A percentile compares a stretch with the other conserved stretches of the same genome.
These are phyloP conservation scores for Hirsutella rhossiliensis DNA, from an alignment of 2,329 filamentous ascomycete species.

Conservation along the genomic window DNA sequence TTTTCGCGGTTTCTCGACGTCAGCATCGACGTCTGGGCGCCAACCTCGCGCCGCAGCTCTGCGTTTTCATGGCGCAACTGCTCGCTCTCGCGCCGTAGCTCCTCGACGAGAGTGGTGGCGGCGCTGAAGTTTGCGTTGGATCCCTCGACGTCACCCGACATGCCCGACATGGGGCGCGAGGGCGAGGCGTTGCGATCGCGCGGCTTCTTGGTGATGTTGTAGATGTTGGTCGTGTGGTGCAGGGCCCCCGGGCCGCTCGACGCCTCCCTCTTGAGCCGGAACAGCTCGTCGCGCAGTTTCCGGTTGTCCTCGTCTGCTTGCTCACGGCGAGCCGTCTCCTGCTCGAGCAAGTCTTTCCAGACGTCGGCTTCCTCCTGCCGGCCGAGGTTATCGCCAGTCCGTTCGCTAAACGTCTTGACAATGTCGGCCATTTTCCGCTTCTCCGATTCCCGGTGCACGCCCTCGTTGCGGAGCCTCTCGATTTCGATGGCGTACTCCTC, in stretches of 20 bases:
- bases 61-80: conserved; percentile 86
- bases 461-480: conserved; percentile 69
- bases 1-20: conserved; percentile 93
- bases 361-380: conserved; percentile 63
- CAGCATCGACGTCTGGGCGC: conserved; percentile 93
- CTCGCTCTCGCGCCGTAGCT: conserved; percentile 55
- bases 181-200: conserved; percentile 33
- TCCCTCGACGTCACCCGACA: conserved; percentile 38
- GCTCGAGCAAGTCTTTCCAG: conserved; percentile 89
- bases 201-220: conserved; percentile 48
- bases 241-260: conserved; percentile 21
- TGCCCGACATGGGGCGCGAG: conserved; percentile 35
- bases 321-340: conserved; percentile 79
- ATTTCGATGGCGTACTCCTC: conserved; percentile 77
- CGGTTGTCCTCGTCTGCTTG: conserved; percentile 84
- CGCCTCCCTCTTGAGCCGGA: conserved; percentile 54
- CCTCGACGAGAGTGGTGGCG: conserved; percentile 61
- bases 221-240: conserved; percentile 53
- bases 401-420: conserved; percentile 44
- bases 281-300: conserved; percentile 71
- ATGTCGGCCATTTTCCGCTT: conserved; percentile 78
- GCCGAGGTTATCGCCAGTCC: conserved; percentile 34
- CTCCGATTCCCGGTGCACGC: conserved; percentile 67
- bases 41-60: conserved; percentile 81
- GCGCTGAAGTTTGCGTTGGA: conserved; percentile 41